Percentiles rank a stretch among this genome's conserved stretches.
These are phyloP conservation scores for Coleophoma eucalyptorum DNA, from an alignment of 2,329 filamentous ascomycete genomes.

Conservation along the genomic window DNA sequence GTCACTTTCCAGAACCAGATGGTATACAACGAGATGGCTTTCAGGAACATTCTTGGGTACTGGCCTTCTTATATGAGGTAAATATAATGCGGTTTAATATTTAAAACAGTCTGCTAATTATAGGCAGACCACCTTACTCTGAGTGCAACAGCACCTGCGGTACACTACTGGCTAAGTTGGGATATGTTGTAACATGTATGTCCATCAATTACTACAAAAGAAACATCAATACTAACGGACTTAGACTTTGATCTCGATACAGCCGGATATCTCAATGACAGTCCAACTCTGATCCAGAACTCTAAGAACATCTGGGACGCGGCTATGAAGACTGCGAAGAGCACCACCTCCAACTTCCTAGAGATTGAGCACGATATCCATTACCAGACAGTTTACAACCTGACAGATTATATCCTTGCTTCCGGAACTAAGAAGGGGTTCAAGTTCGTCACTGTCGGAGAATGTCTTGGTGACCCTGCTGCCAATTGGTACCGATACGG, in stretches of 20 bases:
- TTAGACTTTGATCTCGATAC: slow-evolving; percentile 38
- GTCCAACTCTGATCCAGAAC: slow-evolving; percentile 38
- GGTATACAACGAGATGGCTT: slow-evolving; percentile 49
- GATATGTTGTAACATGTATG: slow-evolving; percentile 41
- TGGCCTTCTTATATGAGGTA: slow-evolving; percentile 48
- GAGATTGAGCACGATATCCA: slow-evolving; percentile 44
- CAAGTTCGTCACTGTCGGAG: slow-evolving; percentile 39
- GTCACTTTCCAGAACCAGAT: slow-evolving; percentile 43
- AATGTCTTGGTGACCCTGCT: slow-evolving; percentile 39
- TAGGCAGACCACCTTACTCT: slow-evolving; percentile 35
- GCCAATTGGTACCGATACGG: slow-evolving; percentile 37
- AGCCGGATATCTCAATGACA: slow-evolving; percentile 42
- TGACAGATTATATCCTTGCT: slow-evolving; percentile 30
- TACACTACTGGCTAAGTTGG: slow-evolving; percentile 33
- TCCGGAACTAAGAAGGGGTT: slow-evolving; percentile 31
- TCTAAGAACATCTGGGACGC: slow-evolving; percentile 37
- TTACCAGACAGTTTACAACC: slow-evolving; percentile 29
- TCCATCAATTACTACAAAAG: neutral
- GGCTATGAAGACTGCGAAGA: slow-evolving; percentile 13
- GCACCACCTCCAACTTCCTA: slow-evolving; percentile 32
- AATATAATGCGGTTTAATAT: neutral
- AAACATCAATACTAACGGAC: slow-evolving; percentile 27
- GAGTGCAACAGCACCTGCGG: slow-evolving; percentile 35
- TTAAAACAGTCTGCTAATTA: neutral
- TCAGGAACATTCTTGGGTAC: slow-evolving; percentile 50